Evolutionary conservation across 495 filamentous ascomycete genomes (phyloP), one percentile per base, ranked within the genome.

Genomic region (Ramalina intermedia): DNA sequence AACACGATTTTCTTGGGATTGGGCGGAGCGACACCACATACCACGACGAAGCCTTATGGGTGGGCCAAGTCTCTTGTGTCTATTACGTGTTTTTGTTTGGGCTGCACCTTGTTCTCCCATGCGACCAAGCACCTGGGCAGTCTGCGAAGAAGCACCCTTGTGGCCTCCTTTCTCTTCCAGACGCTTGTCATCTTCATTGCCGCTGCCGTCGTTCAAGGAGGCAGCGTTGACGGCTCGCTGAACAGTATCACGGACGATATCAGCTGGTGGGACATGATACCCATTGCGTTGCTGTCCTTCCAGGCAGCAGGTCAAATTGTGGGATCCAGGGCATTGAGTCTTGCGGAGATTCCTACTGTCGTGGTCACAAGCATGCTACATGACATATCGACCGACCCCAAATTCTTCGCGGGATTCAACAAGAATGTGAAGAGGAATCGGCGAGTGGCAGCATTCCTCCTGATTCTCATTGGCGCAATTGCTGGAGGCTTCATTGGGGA

Each of bases 331-430:
- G 59, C 75, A 12, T 61, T 88, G 41, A 78, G 78, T 1, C 75
- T 78, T 53, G 73, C 73, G 49, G 82, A 85, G 61, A 73, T 88
- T 37, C 83, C 84, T 12, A 82, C 79, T 1, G 81, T 81, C 26
- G 84, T 88, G 11, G 61, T 86, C 55, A 87, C 83, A 4, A 81
- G 72, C 48, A 68, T 85, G 18, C 78, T 85, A 50, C 82, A 77
- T 55, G 82, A 85, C 54, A 61, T 86, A 46, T 71, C 75, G 6
- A 75, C 74, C 16, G 76, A 83, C 50, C 72, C 76, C n/a, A 63
- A 68, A 27, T 55, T 82, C 11, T 48, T 70, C 0, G 65, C 59
- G 4, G 62, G 63, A 23, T 63, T 69, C 7, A 62, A 56, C 37
- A 57, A 68, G 47, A 84, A 84, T 52, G 68, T 69, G 1, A 83